Percentiles rank a stretch among this genome's conserved stretches.
phyloP scores from a whole-genome alignment of 176 grass and related monocot genomes.

The Oryza nivara region DNA sequence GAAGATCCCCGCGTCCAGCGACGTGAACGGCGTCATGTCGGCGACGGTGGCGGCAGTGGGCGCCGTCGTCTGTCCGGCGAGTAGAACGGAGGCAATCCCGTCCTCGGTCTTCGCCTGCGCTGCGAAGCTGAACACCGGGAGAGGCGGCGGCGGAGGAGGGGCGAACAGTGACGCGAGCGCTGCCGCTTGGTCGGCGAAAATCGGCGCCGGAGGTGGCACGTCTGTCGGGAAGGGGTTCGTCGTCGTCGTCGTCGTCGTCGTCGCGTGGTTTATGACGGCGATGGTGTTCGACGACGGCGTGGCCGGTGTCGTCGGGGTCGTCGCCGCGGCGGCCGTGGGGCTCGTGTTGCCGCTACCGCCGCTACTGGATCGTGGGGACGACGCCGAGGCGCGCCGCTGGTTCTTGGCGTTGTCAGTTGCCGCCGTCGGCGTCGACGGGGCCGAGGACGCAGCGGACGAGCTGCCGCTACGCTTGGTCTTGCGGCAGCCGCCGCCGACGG shows the following conservation, averaged over 20 bases:
- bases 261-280: background rate
- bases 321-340: slow-evolving; percentile 22
- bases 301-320: background rate
- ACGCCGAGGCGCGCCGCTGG: slow-evolving; percentile 40
- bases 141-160: slow-evolving; percentile 35
- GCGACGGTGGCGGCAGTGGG: background rate
- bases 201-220: slow-evolving; percentile 50
- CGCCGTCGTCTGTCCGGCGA: slow-evolving; percentile 3
- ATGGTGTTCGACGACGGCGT: slow-evolving; percentile 32
- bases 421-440: slow-evolving; percentile 31
- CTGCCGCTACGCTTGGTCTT: slow-evolving; percentile 56
- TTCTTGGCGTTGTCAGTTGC: slow-evolving; percentile 34
- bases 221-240: slow-evolving; percentile 40
- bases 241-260: slow-evolving; percentile 7
- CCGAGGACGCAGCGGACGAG: slow-evolving; percentile 25
- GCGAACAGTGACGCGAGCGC: slow-evolving; percentile 57
- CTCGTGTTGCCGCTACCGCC: slow-evolving; percentile 39
- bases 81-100: background rate
- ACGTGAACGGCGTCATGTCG: slow-evolving; percentile 49
- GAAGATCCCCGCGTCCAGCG: slow-evolving; percentile 53
- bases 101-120: slow-evolving; percentile 31
- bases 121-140: slow-evolving; percentile 49
- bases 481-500: slow-evolving; percentile 79
- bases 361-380: slow-evolving; percentile 35
- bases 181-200: slow-evolving; percentile 61